A percentile compares a stretch with the other conserved stretches of the same genome.
Evolutionary conservation across 805 yeast genomes (phyloP).

Genomic region (Pichia insulana): DNA sequence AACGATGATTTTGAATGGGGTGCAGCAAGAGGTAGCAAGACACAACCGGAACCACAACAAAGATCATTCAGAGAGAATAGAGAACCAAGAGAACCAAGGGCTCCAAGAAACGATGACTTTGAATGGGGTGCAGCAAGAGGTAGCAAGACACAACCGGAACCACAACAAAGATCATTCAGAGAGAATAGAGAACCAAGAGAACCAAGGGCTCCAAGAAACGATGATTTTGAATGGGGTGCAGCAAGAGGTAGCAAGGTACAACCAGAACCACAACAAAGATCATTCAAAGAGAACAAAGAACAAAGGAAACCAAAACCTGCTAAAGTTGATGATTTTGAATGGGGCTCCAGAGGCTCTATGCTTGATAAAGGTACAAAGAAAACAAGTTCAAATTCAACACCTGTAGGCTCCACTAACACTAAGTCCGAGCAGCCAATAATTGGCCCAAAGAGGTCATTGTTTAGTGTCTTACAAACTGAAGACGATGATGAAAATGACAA

Average conservation of each 20-base stretch:
- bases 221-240: slow-evolving; percentile 36
- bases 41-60: slow-evolving; percentile 31
- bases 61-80: slow-evolving; percentile 8
- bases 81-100: slow-evolving; percentile 11
- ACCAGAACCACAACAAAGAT: slow-evolving; percentile 26
- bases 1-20: slow-evolving; percentile 49
- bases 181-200: slow-evolving; percentile 11
- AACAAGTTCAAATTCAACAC: slow-evolving; percentile 9
- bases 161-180: slow-evolving; percentile 21
- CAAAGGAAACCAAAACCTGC: slow-evolving; percentile 6
- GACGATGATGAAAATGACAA: slow-evolving; percentile 39
- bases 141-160: slow-evolving; percentile 8
- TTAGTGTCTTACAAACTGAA: slow-evolving; percentile 41
- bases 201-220: slow-evolving; percentile 33
- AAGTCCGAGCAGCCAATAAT: slow-evolving; percentile 18
- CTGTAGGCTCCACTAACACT: background rate
- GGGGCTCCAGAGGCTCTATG: slow-evolving; percentile 30
- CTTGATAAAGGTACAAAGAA: slow-evolving; percentile 11
- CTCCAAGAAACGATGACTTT: slow-evolving; percentile 33
- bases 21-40: slow-evolving; percentile 44
- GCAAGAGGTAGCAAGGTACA: slow-evolving; percentile 29
- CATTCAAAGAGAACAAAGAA: no score
- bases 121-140: slow-evolving; percentile 46
- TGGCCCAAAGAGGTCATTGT: slow-evolving; percentile 35
- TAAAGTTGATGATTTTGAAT: slow-evolving; percentile 31